Base-by-base conservation (phyloP, 768 basidiomycete species). In the Suillus occidentalis region DNA sequence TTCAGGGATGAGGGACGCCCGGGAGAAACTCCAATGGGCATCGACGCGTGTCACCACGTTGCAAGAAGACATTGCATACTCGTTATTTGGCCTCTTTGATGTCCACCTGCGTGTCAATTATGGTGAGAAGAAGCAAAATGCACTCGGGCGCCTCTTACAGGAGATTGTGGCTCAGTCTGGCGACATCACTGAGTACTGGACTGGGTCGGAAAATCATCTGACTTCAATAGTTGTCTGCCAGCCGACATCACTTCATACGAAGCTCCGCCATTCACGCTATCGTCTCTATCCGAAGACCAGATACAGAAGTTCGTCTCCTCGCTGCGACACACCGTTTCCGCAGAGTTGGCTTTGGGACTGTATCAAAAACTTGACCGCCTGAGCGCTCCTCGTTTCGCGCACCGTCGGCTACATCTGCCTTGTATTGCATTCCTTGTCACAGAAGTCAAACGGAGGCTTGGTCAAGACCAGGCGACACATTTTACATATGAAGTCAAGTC, bases 31-130 rank as follows among this genome's bases (percentile, higher is more conserved):
- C 16, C 42, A 18, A 42, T 42, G 42, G 42, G 42, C 42, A 7
- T 42, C 42, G 16, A 42, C 42, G 7, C 42, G 42, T 42, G 42
- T 18, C 42, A 42, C 42, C 42, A 42, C 42, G 7, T 42, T 42
- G 42, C 42, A 42, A 18, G 42, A 42, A 42, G 42, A 42, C 18
- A 18, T 2, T 42, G 42, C 42, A 42, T 42, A 42, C 42, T 42
- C 42, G 7, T 18, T n/a, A 8, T 45, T 45, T 45, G 43, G 43
- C 20, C 18, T 45, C 43, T 45, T 45, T 3, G 20, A n/a, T 45
- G 43, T 45, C 43, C 43, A 52, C 56, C 45, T 76, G 12, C 47
- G 52, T 10, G 59, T 69, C 16, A 52, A 37, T 25, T 69, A 69
- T 53, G 68, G 68, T 12, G 67, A 65, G 55, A 67, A 64, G 14